Evolutionary conservation across 495 filamentous ascomycete species (phyloP), one percentile per base, ranked within the genome.

Genomic region (Hypoxylon perforatum): DNA sequence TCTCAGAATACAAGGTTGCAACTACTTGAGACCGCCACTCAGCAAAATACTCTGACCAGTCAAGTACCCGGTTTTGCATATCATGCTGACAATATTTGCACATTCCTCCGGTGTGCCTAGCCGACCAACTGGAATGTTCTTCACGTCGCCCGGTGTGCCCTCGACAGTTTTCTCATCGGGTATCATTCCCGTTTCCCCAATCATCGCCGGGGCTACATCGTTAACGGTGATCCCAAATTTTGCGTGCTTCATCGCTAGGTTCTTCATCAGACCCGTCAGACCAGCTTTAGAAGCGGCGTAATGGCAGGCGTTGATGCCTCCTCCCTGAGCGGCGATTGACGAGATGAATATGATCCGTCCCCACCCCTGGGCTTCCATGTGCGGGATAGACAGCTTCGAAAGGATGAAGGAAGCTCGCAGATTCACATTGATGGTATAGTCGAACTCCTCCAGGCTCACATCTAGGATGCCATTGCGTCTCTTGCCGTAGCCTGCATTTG

Each of bases 151-250:
- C 1, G 84, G 80, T 28, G 77, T 73, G 5, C 75, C 75, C 55
- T 78, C 67, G 9, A 85, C 82, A 17, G 79, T 77, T 53, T 85
- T 80, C 11, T 78, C 80, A 38, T 85, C 84, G 2, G 88, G 87
- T 51, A 90, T 82, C 86, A 90, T 88, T 0, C 85, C 82, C 14
- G 87, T 91, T 5, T 87, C 85, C 9, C 87, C 86, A 60, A 92
- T 91, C 86, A 92, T 87, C 9, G 89, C 90, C 0, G 90, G 90
- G 12, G 90, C 88, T 2, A 93, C 87, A 69, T 90, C 89, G 53
- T 93, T 92, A 38, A 91, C 87, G 19, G 89, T 92, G 64, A 93
- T 89, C 28, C 88, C 87, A 59, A 81, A 79, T 63, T 82, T 78
- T 8, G 86, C 87, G 22, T 90, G 80, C 50, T 85, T 83, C n/a